Conservation (phyloP, 163 green algal genomes). For the Volvox carteri region DNA sequence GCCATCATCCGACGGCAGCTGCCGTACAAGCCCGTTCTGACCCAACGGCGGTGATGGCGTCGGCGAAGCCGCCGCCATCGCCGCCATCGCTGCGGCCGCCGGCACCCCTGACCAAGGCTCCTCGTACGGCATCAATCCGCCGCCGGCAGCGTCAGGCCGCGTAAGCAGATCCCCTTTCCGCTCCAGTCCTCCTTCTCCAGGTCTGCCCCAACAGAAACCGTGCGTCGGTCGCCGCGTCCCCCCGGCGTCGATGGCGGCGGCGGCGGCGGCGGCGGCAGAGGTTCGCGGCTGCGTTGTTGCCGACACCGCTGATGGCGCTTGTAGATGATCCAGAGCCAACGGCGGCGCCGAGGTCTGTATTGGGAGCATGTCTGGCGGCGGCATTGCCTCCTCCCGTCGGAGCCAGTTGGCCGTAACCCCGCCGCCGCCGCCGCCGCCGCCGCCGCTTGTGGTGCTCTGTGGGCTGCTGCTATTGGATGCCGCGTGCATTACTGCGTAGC, state of each 20-base stretch:
- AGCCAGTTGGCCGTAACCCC: constrained; percentile 20
- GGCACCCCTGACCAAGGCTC: constrained; percentile 15
- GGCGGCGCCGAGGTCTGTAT: neutral
- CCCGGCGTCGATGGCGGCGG: too few relatives aligned
- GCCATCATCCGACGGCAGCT: neutral
- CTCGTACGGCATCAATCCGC: neutral
- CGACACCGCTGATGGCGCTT: neutral
- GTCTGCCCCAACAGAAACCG: neutral
- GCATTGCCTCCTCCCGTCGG: constrained; percentile 25
- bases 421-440: neutral
- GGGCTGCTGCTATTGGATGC: constrained; percentile 19
- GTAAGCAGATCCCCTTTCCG: neutral
- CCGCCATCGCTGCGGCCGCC: constrained; percentile 40
- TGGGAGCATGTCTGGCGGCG: constrained; percentile 37
- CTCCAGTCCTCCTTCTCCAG: neutral
- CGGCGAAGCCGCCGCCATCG: neutral
- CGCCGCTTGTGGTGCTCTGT: constrained; percentile 12
- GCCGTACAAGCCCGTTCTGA: neutral
- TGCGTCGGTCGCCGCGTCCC: too few relatives aligned
- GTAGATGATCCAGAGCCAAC: constrained; percentile 22
- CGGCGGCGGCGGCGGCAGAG: neutral
- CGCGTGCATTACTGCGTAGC: neutral
- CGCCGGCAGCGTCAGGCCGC: neutral
- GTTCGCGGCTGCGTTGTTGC: neutral
- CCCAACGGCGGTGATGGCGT: neutral